Percentiles rank a stretch among this genome's conserved stretches.
These are phyloP conservation scores for Ceratocystis cubensis DNA, from an alignment of 2,329 filamentous ascomycete genomes.

Conservation along the genomic window DNA sequence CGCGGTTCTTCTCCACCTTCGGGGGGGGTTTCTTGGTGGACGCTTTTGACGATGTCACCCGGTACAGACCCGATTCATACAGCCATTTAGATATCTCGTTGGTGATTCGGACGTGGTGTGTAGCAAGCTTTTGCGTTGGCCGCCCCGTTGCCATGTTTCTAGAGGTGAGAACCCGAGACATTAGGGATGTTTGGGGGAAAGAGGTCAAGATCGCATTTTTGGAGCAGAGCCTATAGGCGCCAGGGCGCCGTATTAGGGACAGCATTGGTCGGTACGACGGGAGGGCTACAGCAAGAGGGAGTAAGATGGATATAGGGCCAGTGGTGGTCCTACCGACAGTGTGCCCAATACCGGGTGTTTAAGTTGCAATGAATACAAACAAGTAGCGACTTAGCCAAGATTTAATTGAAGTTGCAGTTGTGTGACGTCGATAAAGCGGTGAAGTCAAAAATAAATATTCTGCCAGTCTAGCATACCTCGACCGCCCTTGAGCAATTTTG, in stretches of 20 bases:
- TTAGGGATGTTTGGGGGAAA: background rate
- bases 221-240: background rate
- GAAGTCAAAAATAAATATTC: background rate
- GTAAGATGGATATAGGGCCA: background rate
- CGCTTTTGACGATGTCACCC: conserved; percentile 6
- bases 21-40: background rate
- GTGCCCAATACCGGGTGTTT: no score
- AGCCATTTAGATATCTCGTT: conserved; percentile 11
- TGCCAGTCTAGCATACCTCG: background rate
- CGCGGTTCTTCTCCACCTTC: conserved; percentile 26
- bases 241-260: conserved; percentile 8
- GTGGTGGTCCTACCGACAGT: no score
- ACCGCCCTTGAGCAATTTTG: background rate
- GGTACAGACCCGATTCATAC: conserved; percentile 15
- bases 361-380: no score
- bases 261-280: background rate
- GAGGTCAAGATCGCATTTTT: background rate
- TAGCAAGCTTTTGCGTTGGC: background rate
- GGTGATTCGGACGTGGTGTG: background rate
- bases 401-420: background rate
- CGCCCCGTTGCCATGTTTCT: background rate
- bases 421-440: conserved; percentile 1
- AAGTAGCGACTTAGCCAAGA: background rate
- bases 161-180: background rate
- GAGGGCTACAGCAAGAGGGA: background rate